Conservation (phyloP, 805 yeast genomes). For the Tetrapisispora arboricola region DNA sequence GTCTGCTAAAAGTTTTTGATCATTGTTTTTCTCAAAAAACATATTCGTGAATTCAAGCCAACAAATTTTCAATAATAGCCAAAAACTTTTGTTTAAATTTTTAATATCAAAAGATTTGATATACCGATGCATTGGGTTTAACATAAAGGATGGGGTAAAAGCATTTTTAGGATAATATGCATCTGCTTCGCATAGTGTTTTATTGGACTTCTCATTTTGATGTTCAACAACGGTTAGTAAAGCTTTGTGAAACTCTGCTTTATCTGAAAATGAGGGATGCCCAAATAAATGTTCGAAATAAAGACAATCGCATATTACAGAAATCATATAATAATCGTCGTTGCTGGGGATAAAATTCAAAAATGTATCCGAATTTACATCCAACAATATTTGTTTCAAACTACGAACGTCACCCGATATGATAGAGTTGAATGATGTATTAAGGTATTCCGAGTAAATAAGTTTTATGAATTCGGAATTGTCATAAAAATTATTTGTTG, state of each 20-base stretch:
- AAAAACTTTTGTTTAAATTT: neutral
- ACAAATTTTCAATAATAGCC: constrained; percentile 1
- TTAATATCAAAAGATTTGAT: neutral
- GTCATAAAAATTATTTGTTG: neutral
- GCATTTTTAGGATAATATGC: neutral
- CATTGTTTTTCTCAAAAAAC: neutral
- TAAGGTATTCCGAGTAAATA: neutral
- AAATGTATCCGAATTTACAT: neutral
- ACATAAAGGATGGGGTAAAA: neutral
- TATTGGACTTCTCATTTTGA: neutral
- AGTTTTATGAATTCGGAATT: neutral
- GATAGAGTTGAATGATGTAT: neutral
- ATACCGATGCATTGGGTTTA: neutral
- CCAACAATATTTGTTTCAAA: neutral
- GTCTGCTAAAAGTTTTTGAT: neutral
- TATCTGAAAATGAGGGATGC: neutral
- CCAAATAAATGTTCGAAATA: constrained; percentile 9
- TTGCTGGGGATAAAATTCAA: too few relatives aligned
- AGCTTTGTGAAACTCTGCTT: neutral
- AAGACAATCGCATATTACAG: constrained; percentile 3
- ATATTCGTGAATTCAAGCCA: constrained; percentile 1
- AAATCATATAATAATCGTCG: neutral
- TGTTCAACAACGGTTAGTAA: neutral
- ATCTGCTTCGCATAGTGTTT: neutral
- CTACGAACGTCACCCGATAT: neutral